Conservation (phyloP, 2,329 filamentous ascomycete genomes). For the Alternaria tenuissima region DNA sequence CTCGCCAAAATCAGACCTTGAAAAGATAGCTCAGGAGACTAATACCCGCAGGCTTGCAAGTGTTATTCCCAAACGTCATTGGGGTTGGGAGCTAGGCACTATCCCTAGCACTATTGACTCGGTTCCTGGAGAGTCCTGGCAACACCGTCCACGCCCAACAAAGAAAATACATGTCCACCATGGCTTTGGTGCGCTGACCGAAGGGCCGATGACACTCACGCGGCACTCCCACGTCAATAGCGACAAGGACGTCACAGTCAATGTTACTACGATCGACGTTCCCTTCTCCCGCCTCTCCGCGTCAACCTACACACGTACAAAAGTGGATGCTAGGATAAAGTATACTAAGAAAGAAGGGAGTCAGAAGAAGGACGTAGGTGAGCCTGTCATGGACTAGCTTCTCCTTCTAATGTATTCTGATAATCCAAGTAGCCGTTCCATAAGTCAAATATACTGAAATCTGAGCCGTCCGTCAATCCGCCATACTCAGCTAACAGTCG, state of each 20-base stretch:
- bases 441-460: constrained; percentile 2
- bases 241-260: constrained; percentile 11
- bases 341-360: not conserved
- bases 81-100: constrained; percentile 50
- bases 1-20: constrained; percentile 20
- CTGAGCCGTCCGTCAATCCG: not conserved
- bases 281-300: constrained; percentile 53
- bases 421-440: constrained; percentile 13
- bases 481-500: not conserved
- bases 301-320: not conserved
- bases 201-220: constrained; percentile 57
- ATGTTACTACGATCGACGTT: constrained; percentile 59
- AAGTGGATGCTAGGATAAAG: not conserved
- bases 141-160: constrained; percentile 15
- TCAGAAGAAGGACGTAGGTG: constrained; percentile 18
- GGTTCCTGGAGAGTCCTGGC: constrained; percentile 35
- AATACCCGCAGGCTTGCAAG: constrained; percentile 5
- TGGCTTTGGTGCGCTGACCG: constrained; percentile 71
- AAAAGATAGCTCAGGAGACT: not conserved
- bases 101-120: constrained; percentile 57
- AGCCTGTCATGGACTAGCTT: constrained; percentile 14
- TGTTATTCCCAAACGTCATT: not conserved
- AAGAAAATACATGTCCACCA: not conserved
- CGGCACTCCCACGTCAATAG: constrained; percentile 7
- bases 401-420: constrained; percentile 11